Evolutionary conservation across 805 yeast genomes (phyloP), one percentile per base, ranked within the genome.

Genomic region (Saturnispora sanitii): DNA sequence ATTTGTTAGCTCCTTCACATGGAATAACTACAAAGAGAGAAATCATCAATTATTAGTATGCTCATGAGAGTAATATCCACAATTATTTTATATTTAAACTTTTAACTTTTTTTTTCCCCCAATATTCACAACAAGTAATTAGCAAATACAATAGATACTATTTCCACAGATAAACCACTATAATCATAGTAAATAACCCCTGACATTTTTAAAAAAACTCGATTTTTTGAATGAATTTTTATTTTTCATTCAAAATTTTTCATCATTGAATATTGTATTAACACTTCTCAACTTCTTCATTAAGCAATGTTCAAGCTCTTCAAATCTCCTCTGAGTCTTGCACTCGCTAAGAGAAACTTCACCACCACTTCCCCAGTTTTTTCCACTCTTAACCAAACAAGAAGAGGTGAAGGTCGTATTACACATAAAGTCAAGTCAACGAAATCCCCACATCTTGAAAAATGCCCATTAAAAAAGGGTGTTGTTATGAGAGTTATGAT

Each of bases 401-500:
- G 76, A 53, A 71, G 77, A 53, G 92, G 92, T 9, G 74, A 63
- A 44, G 75, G 60, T 65, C 40, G 60, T 63, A 55, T 58, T 23
- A 55, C 56, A 15, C 58, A 49, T 39, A 59, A 57, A 45, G 61
- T 58, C 35, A 66, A 67, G 49, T 58, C 65, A 6, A 62, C 75
- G 2, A 77, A 74, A 48, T 73, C 96, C 0, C 96, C 96, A 6
- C 94, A 86, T 62, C 73, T 92, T 44, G 80, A 79, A 4, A 60
- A 61, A n/a, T 75, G 80, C 49, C 98, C 98, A 1, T 82, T 87
- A 53, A 78, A 79, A 51, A 87, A 88, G 51, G 99, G 96, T 29
- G 97, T 92, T 4, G 94, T 92, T 9, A 67, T 88, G 37, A 75
- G 95, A 59, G 95, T 92, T 23, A 83, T 90, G 92, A 85, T 88